These are phyloP conservation scores for Leishmania braziliensis DNA, from an alignment of 208 protist species.

Conservation along the genomic window DNA sequence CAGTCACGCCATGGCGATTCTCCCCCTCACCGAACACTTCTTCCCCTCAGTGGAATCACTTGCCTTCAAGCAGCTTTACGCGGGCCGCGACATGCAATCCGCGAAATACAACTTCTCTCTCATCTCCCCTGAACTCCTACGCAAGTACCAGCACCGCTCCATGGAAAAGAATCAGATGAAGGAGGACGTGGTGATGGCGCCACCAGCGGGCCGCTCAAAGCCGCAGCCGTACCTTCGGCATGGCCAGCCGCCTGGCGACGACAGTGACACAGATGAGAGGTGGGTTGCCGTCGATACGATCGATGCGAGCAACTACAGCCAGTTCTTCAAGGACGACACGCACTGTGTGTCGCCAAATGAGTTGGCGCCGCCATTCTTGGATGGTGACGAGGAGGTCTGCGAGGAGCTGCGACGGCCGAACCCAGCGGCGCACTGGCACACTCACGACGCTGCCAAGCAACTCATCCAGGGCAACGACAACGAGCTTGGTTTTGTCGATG, in stretches of 20 bases:
- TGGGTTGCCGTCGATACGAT: slow-evolving; percentile 31
- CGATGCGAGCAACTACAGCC: slow-evolving; percentile 33
- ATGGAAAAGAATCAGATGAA: slow-evolving; percentile 13
- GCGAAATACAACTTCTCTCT: slow-evolving; percentile 67
- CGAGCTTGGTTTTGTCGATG: neutral
- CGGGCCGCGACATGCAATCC: slow-evolving; percentile 46
- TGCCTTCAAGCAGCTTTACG: slow-evolving; percentile 58
- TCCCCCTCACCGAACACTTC: slow-evolving; percentile 65
- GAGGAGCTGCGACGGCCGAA: slow-evolving; percentile 31
- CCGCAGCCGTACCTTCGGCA: slow-evolving; percentile 29
- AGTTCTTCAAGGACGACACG: slow-evolving; percentile 37
- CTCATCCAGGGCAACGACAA: slow-evolving; percentile 1
- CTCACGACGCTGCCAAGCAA: slow-evolving; percentile 27
- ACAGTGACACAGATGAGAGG: neutral
- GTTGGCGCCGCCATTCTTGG: slow-evolving; percentile 5
- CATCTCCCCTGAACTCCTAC: slow-evolving; percentile 29
- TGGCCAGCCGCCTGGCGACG: neutral
- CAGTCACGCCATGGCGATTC: slow-evolving; percentile 33
- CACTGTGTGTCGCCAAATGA: slow-evolving; percentile 31
- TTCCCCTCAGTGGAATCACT: slow-evolving; percentile 56
- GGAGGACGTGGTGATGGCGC: slow-evolving; percentile 12
- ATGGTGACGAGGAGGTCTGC: slow-evolving; percentile 31
- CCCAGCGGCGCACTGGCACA: slow-evolving; percentile 33
- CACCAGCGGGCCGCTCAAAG: slow-evolving; percentile 14
- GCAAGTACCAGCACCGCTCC: slow-evolving; percentile 25